Evolutionary conservation across 495 filamentous ascomycete genomes (phyloP).

Genomic region (Aspergillus bertholletiae): DNA sequence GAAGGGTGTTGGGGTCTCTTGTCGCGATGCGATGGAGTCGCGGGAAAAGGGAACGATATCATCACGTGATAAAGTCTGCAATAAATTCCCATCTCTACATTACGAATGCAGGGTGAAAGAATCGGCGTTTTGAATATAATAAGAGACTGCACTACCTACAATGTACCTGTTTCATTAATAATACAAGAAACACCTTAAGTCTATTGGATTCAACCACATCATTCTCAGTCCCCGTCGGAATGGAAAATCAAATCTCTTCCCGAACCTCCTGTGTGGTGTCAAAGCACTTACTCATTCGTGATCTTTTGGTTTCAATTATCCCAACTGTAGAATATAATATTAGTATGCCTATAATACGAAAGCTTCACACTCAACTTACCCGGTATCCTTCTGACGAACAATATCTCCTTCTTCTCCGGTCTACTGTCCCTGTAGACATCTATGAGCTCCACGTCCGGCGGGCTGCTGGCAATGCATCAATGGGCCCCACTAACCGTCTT

Average conservation of each 20-base stretch:
- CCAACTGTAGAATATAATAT: constrained; percentile 36
- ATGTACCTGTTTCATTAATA: constrained; percentile 17
- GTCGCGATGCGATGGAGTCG: background rate
- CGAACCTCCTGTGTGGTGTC: background rate
- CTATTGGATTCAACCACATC: constrained; percentile 13
- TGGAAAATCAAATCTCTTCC: background rate
- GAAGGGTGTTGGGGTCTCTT: background rate
- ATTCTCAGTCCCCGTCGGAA: background rate
- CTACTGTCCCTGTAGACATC: constrained; percentile 64
- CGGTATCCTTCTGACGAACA: constrained; percentile 76
- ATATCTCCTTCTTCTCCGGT: constrained; percentile 64
- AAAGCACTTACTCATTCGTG: background rate
- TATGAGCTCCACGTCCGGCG: background rate
- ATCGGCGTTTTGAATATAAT: constrained; percentile 2
- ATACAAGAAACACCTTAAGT: constrained; percentile 19
- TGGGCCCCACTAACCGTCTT: constrained; percentile 45
- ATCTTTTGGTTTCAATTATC: constrained; percentile 26
- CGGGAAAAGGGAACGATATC: background rate
- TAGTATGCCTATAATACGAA: constrained; percentile 4
- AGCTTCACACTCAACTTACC: constrained; percentile 49
- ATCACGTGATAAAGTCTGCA: background rate
- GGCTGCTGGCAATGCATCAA: background rate
- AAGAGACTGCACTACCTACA: constrained; percentile 13
- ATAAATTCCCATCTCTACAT: background rate
- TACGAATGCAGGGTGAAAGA: constrained; percentile 5